Percentiles rank a stretch among this genome's conserved stretches.
Evolutionary conservation across 1,284 basidiomycete species (phyloP).

Genomic region (Ganoderma leucocontextum): DNA sequence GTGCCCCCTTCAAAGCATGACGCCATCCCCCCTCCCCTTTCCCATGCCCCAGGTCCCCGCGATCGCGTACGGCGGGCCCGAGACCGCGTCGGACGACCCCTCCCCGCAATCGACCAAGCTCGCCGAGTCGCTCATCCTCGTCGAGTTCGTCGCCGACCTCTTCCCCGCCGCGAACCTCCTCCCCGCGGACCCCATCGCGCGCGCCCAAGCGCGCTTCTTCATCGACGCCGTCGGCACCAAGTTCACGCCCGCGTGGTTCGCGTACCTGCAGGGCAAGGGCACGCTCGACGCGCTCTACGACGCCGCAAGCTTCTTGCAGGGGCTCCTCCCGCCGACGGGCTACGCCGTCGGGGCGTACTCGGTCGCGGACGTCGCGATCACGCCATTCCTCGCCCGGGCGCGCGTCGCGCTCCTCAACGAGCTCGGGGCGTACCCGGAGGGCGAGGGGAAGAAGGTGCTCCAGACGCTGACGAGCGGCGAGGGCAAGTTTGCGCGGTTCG

Average conservation of each 20-base stretch:
- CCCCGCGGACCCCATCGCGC: slow-evolving; percentile 59
- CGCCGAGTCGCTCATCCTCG: slow-evolving; percentile 66
- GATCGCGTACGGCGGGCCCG: slow-evolving; percentile 64
- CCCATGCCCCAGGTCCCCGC: slow-evolving; percentile 51
- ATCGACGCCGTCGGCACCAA: slow-evolving; percentile 59
- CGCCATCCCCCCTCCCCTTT: too few relatives aligned
- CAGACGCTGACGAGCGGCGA: slow-evolving; percentile 12
- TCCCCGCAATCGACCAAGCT: slow-evolving; percentile 65
- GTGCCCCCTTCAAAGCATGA: neutral
- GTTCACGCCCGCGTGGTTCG: slow-evolving; percentile 45
- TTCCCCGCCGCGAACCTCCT: slow-evolving; percentile 55
- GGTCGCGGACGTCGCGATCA: slow-evolving; percentile 28
- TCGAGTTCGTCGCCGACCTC: slow-evolving; percentile 69
- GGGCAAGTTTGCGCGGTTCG: slow-evolving; percentile 41
- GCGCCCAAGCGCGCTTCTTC: slow-evolving; percentile 67
- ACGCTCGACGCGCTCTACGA: slow-evolving; percentile 53
- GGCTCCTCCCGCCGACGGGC: slow-evolving; percentile 35
- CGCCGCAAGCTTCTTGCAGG: slow-evolving; percentile 43
- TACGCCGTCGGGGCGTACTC: slow-evolving; percentile 30
- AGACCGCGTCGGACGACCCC: slow-evolving; percentile 58
- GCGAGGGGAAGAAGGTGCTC: slow-evolving; percentile 29
- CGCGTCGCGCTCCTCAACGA: slow-evolving; percentile 25
- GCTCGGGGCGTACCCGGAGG: slow-evolving; percentile 25
- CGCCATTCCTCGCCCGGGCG: slow-evolving; percentile 30
- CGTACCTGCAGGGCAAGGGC: slow-evolving; percentile 42